Conservation (phyloP, 495 filamentous ascomycete species). For the Penicillium odoratum region DNA sequence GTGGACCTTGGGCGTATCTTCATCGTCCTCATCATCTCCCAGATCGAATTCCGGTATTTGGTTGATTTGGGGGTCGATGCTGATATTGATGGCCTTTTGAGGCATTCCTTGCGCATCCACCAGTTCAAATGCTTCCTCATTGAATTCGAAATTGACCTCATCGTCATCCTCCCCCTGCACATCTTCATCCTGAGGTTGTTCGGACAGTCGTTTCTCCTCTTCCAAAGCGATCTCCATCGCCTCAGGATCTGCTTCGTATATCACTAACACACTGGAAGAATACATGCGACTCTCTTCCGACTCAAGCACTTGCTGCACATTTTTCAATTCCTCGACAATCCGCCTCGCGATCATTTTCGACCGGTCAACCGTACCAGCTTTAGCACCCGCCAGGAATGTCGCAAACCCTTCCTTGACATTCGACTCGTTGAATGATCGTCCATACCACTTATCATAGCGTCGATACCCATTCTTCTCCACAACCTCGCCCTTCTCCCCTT, state of each 20-base stretch:
- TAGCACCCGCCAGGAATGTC: slow-evolving; percentile 68
- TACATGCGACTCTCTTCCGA: slow-evolving; percentile 90
- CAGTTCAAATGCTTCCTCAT: slow-evolving; percentile 36
- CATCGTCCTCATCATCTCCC: slow-evolving; percentile 67
- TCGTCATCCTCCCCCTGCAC: slow-evolving; percentile 50
- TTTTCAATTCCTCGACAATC: slow-evolving; percentile 66
- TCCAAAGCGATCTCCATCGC: slow-evolving; percentile 67
- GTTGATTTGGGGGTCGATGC: slow-evolving; percentile 35
- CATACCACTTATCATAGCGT: slow-evolving; percentile 87
- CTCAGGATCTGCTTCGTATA: slow-evolving; percentile 84
- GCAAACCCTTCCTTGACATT: slow-evolving; percentile 75
- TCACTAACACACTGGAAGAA: slow-evolving; percentile 82
- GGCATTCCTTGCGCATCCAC: slow-evolving; percentile 32
- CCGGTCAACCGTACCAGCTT: slow-evolving; percentile 52
- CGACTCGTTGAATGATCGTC: slow-evolving; percentile 66
- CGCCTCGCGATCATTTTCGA: slow-evolving; percentile 58
- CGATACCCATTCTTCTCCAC: slow-evolving; percentile 59
- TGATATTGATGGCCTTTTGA: slow-evolving; percentile 42
- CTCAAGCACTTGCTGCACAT: slow-evolving; percentile 65
- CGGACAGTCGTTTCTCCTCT: slow-evolving; percentile 50
- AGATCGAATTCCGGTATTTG: slow-evolving; percentile 31
- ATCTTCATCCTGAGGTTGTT: slow-evolving; percentile 27
- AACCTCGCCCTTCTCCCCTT: slow-evolving; percentile 37
- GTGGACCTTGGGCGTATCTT: slow-evolving; percentile 69
- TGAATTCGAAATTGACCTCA: slow-evolving; percentile 58